Conservation (phyloP, 2,329 filamentous ascomycete species). For the Claviceps digitariae region DNA sequence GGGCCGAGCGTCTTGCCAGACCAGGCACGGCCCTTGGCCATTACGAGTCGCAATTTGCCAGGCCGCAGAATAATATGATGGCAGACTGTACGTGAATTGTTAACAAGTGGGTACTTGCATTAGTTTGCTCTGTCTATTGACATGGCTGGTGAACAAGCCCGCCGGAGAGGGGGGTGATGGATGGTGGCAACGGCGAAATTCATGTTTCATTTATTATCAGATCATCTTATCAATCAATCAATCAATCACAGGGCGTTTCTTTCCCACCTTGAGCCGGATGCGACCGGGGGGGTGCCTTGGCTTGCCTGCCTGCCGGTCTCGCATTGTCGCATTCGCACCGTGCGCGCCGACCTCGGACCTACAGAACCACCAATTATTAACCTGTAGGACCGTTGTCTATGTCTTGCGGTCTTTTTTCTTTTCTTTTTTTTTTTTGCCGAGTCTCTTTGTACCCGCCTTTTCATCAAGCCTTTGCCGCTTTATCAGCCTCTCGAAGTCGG, state of each 20-base stretch:
- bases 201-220: constrained; percentile 1
- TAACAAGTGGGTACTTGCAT: too few relatives aligned
- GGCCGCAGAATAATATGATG: too few relatives aligned
- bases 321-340: neutral
- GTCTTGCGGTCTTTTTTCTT: neutral
- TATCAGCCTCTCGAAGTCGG: too few relatives aligned
- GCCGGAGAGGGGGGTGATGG: neutral
- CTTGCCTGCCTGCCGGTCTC: neutral
- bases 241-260: neutral
- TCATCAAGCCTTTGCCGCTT: too few relatives aligned
- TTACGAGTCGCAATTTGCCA: neutral
- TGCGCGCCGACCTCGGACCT: neutral
- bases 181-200: neutral
- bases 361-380: neutral
- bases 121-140: too few relatives aligned
- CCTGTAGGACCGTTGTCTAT: neutral
- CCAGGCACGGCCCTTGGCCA: neutral
- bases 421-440: too few relatives aligned
- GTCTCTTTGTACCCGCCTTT: too few relatives aligned
- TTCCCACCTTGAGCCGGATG: neutral
- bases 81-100: too few relatives aligned
- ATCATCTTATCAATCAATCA: constrained; percentile 8
- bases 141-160: neutral
- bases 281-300: neutral
- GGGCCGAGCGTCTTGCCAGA: neutral